Evolutionary conservation across 148 eudicot genomes (phyloP), one percentile per base, ranked within the genome.

Genomic region (Cornus controversa): DNA sequence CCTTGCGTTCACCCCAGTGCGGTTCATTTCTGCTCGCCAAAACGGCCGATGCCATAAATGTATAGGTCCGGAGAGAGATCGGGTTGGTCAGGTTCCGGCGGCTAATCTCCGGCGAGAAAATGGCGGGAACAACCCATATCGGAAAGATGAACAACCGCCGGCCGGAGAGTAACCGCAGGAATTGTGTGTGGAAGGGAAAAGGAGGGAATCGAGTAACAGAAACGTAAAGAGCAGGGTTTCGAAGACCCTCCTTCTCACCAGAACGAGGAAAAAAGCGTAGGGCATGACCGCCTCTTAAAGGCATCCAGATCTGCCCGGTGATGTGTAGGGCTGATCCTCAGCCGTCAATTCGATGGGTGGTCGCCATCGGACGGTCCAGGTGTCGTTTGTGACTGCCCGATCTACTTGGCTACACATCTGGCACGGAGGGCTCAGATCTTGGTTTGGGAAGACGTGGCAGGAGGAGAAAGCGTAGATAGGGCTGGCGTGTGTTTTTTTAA

Each of bases 11-110:
- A 4, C 74, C 69, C 84, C 83, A 84, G 71, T 80, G 71, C 54
- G 76, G 57, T 18, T 85, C 87, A 84, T 87, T 85, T 45, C 79
- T 66, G 37, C 82, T 77, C 16, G 82, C 77, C 47, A 85, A 50
- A 66, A 87, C 75, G 28, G 86, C 87, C 27, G 90, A 85, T 76
- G 90, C 86, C 93, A 90, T 90, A 15, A 18, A 75, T 27, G 65
- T 15, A 27, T n/a, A 69, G 3, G 25, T 6, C 28, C 53, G 2
- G 11, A 15, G 70, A 24, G 18, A 5, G 5, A 16, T 0, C 2
- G 24, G 24, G 23, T 18, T 22, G 25, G 29, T 40, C 6, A 34
- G 31, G 2, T 47, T 60, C 75, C 63, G 77, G 72, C 82, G 72
- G 47, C 75, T 40, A 62, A 62, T 50, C 77, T 67, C 79, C 84